Evolutionary conservation across 208 protist species (phyloP).

Genomic region (Leishmania guyanensis): DNA sequence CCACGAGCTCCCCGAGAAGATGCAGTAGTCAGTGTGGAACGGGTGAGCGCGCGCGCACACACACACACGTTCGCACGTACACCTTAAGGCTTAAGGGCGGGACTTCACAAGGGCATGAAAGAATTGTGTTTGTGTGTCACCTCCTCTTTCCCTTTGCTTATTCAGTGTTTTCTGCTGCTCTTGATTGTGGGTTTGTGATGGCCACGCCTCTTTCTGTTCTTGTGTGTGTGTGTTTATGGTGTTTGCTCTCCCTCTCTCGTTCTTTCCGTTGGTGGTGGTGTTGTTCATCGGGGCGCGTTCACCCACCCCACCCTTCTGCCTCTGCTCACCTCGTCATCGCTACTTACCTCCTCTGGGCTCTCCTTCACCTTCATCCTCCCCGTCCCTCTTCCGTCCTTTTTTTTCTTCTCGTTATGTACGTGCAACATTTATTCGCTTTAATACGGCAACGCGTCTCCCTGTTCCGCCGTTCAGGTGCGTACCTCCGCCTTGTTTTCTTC

Average conservation of each 20-base stretch:
- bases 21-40: neutral
- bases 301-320: neutral
- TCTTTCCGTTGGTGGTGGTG: neutral
- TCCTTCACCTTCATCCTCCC: neutral
- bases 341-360: no score
- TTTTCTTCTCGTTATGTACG: neutral
- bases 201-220: neutral
- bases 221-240: neutral
- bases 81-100: neutral
- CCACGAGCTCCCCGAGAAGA: conserved; percentile 1
- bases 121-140: no score
- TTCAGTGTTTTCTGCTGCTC: neutral
- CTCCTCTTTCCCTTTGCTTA: neutral
- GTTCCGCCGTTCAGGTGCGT: neutral
- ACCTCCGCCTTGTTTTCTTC: neutral
- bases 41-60: neutral
- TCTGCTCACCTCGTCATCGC: neutral
- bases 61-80: neutral
- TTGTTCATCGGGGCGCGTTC: neutral
- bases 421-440: neutral
- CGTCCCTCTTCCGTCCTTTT: neutral
- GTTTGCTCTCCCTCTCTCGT: neutral
- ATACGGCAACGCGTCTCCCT: neutral
- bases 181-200: neutral
- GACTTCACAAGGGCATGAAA: neutral